These are phyloP conservation scores for Cephaloascus fragrans DNA, from an alignment of 805 yeast genomes.

Conservation along the genomic window DNA sequence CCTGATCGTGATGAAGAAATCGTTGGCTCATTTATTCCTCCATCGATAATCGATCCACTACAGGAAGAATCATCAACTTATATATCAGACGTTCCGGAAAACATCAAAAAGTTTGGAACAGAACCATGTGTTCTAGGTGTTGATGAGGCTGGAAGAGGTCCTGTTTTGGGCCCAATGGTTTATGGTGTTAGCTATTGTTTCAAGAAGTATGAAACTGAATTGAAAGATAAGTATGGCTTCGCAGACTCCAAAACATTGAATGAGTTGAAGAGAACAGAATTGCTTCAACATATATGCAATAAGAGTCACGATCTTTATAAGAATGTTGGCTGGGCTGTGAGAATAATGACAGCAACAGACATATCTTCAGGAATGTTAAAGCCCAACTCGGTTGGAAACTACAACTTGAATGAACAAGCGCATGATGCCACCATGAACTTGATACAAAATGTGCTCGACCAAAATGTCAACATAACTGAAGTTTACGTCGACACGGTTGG, in stretches of 20 bases:
- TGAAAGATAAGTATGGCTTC: conserved; percentile 58
- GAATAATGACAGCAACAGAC: conserved; percentile 78
- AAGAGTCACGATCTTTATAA: conserved; percentile 29
- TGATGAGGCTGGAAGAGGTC: conserved; percentile 99
- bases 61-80: conserved; percentile 30
- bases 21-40: not conserved
- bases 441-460: conserved; percentile 52
- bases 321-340: conserved; percentile 82
- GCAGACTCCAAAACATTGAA: conserved; percentile 89
- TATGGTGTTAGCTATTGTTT: conserved; percentile 81
- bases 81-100: conserved; percentile 38
- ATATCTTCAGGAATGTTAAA: conserved; percentile 84
- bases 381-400: conserved; percentile 43
- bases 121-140: conserved; percentile 66
- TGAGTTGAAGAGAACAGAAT: conserved; percentile 53
- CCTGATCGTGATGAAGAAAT: not conserved
- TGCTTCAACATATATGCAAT: conserved; percentile 51
- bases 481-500: conserved; percentile 95
- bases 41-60: not conserved
- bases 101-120: conserved; percentile 17
- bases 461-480: conserved; percentile 57
- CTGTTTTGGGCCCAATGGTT: conserved; percentile 97
- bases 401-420: conserved; percentile 90
- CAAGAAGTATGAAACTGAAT: conserved; percentile 34
- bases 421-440: conserved; percentile 86